Percentiles rank a stretch among this genome's conserved stretches.
Conservation (phyloP, 2,329 filamentous ascomycete species). For the Hypoxylon sp. region DNA sequence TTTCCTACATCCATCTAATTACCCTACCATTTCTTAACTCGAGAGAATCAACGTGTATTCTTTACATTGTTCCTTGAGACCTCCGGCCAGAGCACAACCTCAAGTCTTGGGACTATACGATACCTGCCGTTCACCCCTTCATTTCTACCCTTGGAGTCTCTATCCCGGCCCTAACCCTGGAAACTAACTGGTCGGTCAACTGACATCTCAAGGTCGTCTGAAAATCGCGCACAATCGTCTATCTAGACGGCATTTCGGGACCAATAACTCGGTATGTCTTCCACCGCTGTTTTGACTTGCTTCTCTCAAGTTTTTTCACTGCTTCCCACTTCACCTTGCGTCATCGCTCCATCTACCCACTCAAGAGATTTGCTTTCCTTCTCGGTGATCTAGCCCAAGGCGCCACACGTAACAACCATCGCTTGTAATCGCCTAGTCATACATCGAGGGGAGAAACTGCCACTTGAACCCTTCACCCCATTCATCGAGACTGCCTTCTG, state of each 20-base stretch:
- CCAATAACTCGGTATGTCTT: slow-evolving; percentile 1
- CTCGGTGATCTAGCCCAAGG: background rate
- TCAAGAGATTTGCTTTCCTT: background rate
- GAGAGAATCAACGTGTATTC: background rate
- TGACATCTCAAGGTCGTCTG: background rate
- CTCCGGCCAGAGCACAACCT: background rate
- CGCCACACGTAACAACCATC: background rate
- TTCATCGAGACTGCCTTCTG: background rate
- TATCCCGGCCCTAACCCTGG: background rate
- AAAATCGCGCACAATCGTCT: background rate
- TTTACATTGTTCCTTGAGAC: background rate
- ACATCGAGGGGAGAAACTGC: no score
- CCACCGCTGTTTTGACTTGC: no score
- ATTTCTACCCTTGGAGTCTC: background rate
- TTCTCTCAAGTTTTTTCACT: background rate
- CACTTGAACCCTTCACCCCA: no score
- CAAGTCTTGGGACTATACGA: background rate
- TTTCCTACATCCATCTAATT: background rate
- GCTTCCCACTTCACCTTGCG: background rate
- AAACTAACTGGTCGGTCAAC: background rate
- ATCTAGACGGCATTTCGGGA: background rate
- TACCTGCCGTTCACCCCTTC: background rate
- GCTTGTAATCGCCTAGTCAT: no score
- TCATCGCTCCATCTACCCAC: background rate
- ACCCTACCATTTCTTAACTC: background rate